phyloP scores from a whole-genome alignment of 768 basidiomycete species.

The Agaricus bisporus region DNA sequence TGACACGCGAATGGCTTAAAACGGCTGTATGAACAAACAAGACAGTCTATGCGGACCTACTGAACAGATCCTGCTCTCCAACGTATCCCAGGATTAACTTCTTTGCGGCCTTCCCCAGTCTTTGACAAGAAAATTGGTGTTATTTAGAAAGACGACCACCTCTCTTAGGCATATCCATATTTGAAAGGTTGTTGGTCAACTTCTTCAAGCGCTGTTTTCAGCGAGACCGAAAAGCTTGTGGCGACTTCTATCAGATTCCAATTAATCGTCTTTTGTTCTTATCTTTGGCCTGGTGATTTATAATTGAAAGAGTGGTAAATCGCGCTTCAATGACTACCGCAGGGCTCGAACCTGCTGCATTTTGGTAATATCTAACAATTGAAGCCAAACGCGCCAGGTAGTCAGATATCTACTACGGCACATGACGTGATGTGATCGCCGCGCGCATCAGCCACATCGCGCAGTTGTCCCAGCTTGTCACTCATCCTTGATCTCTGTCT shows the following conservation, averaged over 20 bases:
- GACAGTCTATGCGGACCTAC: too few relatives aligned
- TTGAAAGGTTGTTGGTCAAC: too few relatives aligned
- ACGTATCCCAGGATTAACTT: conserved; percentile 27
- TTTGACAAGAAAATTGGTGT: neutral
- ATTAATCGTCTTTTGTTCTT: too few relatives aligned
- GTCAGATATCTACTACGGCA: too few relatives aligned
- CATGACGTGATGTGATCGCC: too few relatives aligned
- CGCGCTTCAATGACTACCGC: conserved; percentile 60
- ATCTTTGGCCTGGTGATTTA: too few relatives aligned
- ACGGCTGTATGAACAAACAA: conserved; percentile 14
- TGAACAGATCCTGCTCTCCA: conserved; percentile 16
- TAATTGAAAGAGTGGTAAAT: neutral
- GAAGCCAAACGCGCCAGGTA: conserved; percentile 80
- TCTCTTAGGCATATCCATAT: neutral
- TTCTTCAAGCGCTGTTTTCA: too few relatives aligned
- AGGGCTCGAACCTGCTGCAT: conserved; percentile 97
- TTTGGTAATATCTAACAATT: conserved; percentile 58
- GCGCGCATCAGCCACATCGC: neutral
- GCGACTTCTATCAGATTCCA: too few relatives aligned
- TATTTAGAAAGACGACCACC: neutral
- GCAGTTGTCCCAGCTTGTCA: neutral
- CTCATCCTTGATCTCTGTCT: neutral
- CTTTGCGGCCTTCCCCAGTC: conserved; percentile 19
- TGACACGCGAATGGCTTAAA: conserved; percentile 19
- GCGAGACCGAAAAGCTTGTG: too few relatives aligned